Percentiles rank a stretch among this genome's conserved stretches.
Conservation (phyloP, 108 stramenopile genomes). For the Schizochytrium sp. region DNA sequence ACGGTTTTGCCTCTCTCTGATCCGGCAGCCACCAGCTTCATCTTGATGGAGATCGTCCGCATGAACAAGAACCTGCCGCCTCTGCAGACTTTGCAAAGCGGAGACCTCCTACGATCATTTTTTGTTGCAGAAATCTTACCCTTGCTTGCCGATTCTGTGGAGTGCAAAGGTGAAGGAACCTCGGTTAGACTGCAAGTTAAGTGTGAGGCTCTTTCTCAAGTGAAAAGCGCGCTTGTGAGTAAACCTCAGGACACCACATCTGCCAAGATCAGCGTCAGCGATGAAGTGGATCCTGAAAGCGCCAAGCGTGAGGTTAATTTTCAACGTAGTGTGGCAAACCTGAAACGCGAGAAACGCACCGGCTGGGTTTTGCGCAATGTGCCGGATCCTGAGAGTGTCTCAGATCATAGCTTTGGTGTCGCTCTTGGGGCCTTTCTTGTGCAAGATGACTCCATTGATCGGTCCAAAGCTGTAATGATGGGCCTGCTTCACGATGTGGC, state of each 20-base stretch:
- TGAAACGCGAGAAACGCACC: conserved; percentile 82
- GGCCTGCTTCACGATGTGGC: conserved; percentile 86
- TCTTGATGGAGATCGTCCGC: background rate
- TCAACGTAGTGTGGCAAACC: background rate
- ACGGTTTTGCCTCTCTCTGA: background rate
- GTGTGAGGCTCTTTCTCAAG: too few relatives aligned
- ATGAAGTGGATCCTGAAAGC: background rate
- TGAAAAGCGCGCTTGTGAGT: too few relatives aligned
- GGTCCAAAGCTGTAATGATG: conserved; percentile 77
- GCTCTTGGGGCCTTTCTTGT: conserved; percentile 80
- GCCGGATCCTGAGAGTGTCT: conserved; percentile 79
- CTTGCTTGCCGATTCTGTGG: too few relatives aligned
- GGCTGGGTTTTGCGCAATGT: conserved; percentile 80
- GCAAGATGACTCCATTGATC: conserved; percentile 70
- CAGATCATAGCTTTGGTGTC: conserved; percentile 85
- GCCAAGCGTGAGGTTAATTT: conserved; percentile 10
- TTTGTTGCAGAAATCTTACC: too few relatives aligned
- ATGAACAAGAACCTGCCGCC: background rate
- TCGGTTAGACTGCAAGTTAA: too few relatives aligned
- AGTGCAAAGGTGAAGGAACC: too few relatives aligned
- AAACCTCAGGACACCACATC: too few relatives aligned
- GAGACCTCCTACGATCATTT: background rate
- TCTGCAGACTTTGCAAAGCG: background rate
- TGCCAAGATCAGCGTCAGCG: background rate
- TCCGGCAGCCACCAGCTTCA: background rate